These are phyloP conservation scores for Uromyces viciae-fabae DNA, from an alignment of 1,284 basidiomycete species.

Conservation along the genomic window DNA sequence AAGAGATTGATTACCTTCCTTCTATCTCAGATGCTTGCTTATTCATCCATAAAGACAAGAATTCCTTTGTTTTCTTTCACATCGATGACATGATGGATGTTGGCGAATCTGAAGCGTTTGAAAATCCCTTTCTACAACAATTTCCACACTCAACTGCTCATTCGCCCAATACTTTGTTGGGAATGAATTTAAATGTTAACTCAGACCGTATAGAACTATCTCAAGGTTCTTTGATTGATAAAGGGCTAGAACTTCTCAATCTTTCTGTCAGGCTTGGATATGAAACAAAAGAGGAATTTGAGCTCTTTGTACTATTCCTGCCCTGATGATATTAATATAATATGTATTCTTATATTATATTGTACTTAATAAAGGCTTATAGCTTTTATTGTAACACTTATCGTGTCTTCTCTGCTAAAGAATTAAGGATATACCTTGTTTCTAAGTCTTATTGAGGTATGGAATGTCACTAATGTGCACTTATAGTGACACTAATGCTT, in stretches of 20 bases:
- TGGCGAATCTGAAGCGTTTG: neutral
- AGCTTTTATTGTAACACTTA: too few relatives aligned
- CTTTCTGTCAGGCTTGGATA: too few relatives aligned
- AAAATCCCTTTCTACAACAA: neutral
- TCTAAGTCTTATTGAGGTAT: too few relatives aligned
- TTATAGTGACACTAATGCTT: too few relatives aligned
- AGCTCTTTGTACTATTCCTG: too few relatives aligned
- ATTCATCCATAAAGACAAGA: neutral
- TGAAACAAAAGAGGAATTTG: too few relatives aligned
- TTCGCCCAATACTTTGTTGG: neutral
- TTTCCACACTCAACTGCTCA: neutral
- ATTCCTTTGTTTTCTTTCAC: neutral
- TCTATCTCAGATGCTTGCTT: neutral
- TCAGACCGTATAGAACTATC: neutral
- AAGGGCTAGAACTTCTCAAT: neutral
- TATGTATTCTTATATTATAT: too few relatives aligned
- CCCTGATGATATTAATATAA: too few relatives aligned
- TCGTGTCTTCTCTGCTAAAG: too few relatives aligned
- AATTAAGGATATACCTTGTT: too few relatives aligned
- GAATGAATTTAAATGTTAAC: neutral
- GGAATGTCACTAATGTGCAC: too few relatives aligned
- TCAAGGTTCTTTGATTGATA: neutral
- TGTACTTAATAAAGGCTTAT: too few relatives aligned
- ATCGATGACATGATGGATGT: neutral
- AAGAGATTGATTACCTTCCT: neutral